These are phyloP conservation scores for Mycogone perniciosa DNA, from an alignment of 2,329 filamentous ascomycete genomes.

Conservation along the genomic window DNA sequence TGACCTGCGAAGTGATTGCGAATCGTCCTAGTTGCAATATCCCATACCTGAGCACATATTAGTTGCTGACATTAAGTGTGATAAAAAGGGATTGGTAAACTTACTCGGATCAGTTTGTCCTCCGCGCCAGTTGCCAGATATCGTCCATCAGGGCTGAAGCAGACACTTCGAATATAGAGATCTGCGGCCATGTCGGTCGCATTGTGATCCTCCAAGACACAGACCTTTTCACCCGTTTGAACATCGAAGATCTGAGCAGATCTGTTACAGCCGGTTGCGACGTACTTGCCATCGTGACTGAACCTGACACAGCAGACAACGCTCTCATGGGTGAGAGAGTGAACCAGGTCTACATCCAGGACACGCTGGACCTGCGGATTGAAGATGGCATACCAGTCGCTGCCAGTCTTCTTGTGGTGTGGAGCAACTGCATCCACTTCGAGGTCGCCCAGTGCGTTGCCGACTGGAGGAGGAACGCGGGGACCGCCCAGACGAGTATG, in stretches of 20 bases:
- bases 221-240: slow-evolving; percentile 76
- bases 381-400: slow-evolving; percentile 96
- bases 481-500: slow-evolving; percentile 50
- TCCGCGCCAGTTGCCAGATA: slow-evolving; percentile 94
- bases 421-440: slow-evolving; percentile 80
- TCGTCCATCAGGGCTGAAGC: slow-evolving; percentile 94
- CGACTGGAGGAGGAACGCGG: slow-evolving; percentile 41
- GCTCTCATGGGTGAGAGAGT: slow-evolving; percentile 88
- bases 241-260: slow-evolving; percentile 99
- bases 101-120: slow-evolving; percentile 91
- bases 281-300: slow-evolving; percentile 89
- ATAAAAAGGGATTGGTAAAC: slow-evolving; percentile 25
- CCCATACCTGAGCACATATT: slow-evolving; percentile 70
- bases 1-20: slow-evolving; percentile 93
- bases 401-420: slow-evolving; percentile 80
- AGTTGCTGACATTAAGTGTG: slow-evolving; percentile 5
- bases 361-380: slow-evolving; percentile 85
- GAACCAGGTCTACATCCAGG: slow-evolving; percentile 87
- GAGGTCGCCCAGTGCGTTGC: slow-evolving; percentile 71
- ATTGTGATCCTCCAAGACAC: slow-evolving; percentile 80
- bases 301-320: slow-evolving; percentile 98
- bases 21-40: slow-evolving; percentile 76
- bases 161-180: slow-evolving; percentile 94
- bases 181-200: slow-evolving; percentile 78
- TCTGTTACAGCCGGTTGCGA: slow-evolving; percentile 94